Percentiles rank a stretch among this genome's conserved stretches.
Conservation (phyloP, 805 yeast genomes). For the Pichia pseudocactophila region DNA sequence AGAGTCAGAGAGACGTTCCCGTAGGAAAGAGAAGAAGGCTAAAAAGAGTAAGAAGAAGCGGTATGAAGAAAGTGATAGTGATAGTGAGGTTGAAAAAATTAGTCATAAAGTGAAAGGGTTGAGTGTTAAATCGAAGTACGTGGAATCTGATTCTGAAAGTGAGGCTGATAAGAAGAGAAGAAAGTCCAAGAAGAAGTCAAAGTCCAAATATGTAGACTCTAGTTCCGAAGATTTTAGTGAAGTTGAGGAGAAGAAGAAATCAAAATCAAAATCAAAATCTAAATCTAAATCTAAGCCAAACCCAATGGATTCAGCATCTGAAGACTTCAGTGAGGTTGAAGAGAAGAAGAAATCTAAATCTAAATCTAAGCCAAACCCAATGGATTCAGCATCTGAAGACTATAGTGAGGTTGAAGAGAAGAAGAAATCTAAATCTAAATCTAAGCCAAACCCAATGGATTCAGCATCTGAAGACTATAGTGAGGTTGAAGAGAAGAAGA, state of each 20-base stretch:
- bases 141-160: background rate
- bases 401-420: background rate
- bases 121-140: background rate
- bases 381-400: slow-evolving; percentile 2
- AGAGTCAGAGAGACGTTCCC: background rate
- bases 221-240: slow-evolving; percentile 11
- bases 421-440: background rate
- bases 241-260: background rate
- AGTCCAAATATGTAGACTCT: background rate
- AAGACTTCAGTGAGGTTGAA: background rate
- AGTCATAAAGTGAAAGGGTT: background rate
- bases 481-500: background rate
- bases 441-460: slow-evolving; percentile 3
- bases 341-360: slow-evolving; percentile 1
- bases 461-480: background rate
- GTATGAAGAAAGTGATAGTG: background rate
- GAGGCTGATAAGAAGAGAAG: background rate
- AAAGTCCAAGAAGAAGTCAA: background rate
- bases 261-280: too few species aligned
- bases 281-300: slow-evolving; percentile 1
- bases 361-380: slow-evolving; percentile 2
- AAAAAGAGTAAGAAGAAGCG: background rate
- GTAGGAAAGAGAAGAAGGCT: background rate
- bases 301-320: background rate
- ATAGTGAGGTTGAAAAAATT: background rate